Evolutionary conservation across 768 basidiomycete genomes (phyloP).

Genomic region (Sporobolomyces phaffii): DNA sequence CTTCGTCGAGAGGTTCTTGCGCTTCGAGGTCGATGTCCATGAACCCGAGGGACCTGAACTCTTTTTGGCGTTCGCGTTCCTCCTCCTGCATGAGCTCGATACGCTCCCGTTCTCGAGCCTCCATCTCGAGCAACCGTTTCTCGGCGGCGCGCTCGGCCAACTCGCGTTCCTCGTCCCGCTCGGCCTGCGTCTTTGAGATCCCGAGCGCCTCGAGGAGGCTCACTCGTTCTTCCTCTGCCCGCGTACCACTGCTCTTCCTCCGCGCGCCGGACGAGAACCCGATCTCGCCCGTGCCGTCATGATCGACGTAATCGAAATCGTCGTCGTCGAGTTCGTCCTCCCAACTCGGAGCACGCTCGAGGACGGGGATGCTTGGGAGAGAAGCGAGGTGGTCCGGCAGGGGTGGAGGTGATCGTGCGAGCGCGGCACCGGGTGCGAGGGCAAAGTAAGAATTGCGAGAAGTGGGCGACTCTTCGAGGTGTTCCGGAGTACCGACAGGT

Average conservation of each 20-base stretch:
- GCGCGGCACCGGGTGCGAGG: conserved; percentile 2
- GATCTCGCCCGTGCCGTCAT: conserved; percentile 11
- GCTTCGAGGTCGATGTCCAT: conserved; percentile 20
- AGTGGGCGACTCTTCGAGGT: conserved; percentile 13
- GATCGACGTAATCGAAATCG: conserved; percentile 5
- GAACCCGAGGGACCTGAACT: not conserved
- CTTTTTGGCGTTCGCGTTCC: not conserved
- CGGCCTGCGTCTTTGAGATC: not conserved
- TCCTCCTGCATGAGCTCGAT: not conserved
- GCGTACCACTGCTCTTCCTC: conserved; percentile 5
- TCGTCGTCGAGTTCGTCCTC: conserved; percentile 15
- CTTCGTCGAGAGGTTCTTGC: not conserved
- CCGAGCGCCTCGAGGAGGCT: conserved; percentile 5
- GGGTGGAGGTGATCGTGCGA: conserved; percentile 2
- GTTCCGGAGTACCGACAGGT: conserved; percentile 17
- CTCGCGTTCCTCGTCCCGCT: not conserved
- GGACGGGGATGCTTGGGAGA: not conserved
- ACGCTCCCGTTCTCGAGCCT: not conserved
- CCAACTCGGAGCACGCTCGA: not conserved
- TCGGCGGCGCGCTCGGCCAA: not conserved
- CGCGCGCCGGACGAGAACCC: not conserved
- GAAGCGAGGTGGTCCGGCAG: not conserved
- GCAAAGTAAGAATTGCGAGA: conserved; percentile 6
- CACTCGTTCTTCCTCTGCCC: not conserved
- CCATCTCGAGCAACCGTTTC: not conserved